phyloP scores from a whole-genome alignment of 257 asterid species.

The Solanum sitiens region DNA sequence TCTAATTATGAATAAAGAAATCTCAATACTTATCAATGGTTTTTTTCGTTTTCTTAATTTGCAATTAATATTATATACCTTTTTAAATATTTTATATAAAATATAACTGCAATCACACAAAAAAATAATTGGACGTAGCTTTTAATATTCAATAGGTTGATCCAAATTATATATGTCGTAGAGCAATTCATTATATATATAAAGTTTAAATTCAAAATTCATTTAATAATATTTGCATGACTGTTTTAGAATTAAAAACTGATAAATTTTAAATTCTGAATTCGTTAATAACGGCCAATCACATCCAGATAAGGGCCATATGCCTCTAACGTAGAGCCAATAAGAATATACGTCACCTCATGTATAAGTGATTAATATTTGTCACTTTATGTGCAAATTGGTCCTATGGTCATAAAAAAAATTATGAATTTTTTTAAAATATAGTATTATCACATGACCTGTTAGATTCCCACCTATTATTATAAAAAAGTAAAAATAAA shows the following conservation, averaged over 20 bases:
- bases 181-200: too few species aligned
- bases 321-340: not conserved
- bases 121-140: not conserved
- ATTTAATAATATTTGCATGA: not conserved
- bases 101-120: not conserved
- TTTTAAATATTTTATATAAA: not conserved
- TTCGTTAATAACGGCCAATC: not conserved
- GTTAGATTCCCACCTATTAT: not conserved
- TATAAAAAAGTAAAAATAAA: too few species aligned
- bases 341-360: not conserved
- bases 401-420: not conserved
- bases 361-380: not conserved
- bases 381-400: not conserved
- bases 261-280: not conserved
- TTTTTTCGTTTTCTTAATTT: not conserved
- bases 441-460: not conserved
- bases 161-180: not conserved
- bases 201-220: not conserved
- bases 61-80: not conserved
- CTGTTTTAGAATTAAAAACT: rapidly evolving
- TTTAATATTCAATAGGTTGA: not conserved
- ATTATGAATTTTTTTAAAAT: not conserved
- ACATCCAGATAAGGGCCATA: not conserved
- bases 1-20: not conserved
- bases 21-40: rapidly evolving